Base-by-base conservation (phyloP, 176 grass and related monocot genomes). In the Zizania latifolia region DNA sequence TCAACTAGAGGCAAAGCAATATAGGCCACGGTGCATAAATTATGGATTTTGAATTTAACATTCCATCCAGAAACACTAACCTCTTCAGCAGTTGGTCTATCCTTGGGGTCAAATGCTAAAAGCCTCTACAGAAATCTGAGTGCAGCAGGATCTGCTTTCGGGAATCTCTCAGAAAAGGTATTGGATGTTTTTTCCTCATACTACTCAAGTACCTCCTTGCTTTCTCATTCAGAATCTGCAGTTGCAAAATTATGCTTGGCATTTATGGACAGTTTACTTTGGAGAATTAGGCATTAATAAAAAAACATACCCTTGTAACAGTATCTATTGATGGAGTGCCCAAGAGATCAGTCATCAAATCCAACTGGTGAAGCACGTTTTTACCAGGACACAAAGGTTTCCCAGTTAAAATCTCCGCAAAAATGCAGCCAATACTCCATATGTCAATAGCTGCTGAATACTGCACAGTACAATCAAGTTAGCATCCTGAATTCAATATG, bases 351-450 rank as follows among this genome's bases (percentile, higher is more conserved):
- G n/a, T n/a, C n/a, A n/a, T n/a, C n/a, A n/a, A n/a, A n/a, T n/a
- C n/a, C n/a, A n/a, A n/a, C n/a, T n/a, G n/a, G n/a, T n/a, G n/a
- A 81, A 97, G 91, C 50, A 97, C 94, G 92, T 97, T 97, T 87
- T 97, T 97, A 2, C 94, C 94, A 80, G 94, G 91, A 87, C 93
- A 97, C 69, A 97, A 83, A 71, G 94, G 94, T 60, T 93, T 97
- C 51, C 94, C 94, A 43, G 90, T 91, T 53, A 97, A 73, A 57
- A 93, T 84, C 68, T 97, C 94, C 37, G 86, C 91, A 89, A 97
- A 97, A 81, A 97, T 97, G 88, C 94, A 97, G 84, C 94, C 94
- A 63, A 97, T 97, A 83, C 94, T 97, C 94, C 94, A 97, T 74
- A 97, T 92, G 58, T 97, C 94, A 78, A 97, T 97, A 60, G 94